Conservation (phyloP, 352 stramenopile genomes). For the Globisporangium polare region DNA sequence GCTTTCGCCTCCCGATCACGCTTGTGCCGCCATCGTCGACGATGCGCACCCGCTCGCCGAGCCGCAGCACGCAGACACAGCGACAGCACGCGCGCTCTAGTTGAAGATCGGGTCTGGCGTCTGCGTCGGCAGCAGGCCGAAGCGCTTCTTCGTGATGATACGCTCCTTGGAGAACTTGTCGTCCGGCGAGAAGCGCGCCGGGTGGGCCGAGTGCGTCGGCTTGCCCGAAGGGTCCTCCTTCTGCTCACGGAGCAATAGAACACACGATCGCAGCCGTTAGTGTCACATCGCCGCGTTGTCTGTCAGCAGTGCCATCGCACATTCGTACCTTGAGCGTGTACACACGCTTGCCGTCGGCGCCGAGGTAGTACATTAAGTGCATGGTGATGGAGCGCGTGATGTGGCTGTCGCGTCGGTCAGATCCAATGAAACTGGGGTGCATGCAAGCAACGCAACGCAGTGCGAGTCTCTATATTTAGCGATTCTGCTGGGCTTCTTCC, state of each 20-base stretch:
- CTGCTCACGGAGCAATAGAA: conserved; percentile 28
- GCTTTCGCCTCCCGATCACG: not conserved
- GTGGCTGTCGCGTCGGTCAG: not conserved
- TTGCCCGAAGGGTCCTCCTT: conserved; percentile 93
- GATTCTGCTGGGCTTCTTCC: not conserved
- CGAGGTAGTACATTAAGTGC: conserved; percentile 99
- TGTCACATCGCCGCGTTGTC: not conserved
- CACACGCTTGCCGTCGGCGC: conserved; percentile 94
- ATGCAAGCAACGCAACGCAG: not conserved
- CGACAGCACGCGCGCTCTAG: conserved; percentile 28
- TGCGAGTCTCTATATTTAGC: conserved; percentile 9
- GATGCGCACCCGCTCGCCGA: no score
- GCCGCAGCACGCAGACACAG: not conserved
- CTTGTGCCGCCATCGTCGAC: no score
- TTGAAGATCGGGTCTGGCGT: conserved; percentile 84
- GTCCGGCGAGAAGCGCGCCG: conserved; percentile 97
- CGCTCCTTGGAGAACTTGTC: conserved; percentile 99
- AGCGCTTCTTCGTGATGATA: conserved; percentile 98
- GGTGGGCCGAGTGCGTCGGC: conserved; percentile 96
- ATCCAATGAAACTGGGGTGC: conserved; percentile 1
- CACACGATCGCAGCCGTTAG: not conserved
- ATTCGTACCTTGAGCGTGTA: conserved; percentile 97
- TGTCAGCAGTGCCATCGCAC: conserved; percentile 9
- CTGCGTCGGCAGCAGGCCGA: conserved; percentile 96
- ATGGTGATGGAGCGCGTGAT: conserved; percentile 58